Evolutionary conservation across 73 alveolate genomes (phyloP).

Genomic region (Paramecium sexaurelia): DNA sequence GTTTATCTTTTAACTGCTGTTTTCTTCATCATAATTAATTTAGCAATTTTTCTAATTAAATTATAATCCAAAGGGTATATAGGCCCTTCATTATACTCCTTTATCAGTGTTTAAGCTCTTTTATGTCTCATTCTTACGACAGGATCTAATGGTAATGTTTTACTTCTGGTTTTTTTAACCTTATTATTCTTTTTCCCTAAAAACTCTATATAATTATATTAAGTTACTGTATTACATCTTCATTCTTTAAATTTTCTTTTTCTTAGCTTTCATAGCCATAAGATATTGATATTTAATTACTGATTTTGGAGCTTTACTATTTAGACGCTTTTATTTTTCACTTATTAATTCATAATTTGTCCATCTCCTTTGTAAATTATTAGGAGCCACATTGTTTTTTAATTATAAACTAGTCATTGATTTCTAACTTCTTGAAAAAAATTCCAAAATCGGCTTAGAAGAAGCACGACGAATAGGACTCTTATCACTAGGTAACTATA

Average conservation of each 20-base stretch:
- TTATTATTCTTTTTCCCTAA: conserved; percentile 8
- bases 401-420: not conserved
- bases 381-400: not conserved
- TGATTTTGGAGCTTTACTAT: conserved; percentile 3
- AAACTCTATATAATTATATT: not conserved
- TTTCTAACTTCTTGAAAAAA: not conserved
- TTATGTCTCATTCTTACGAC: not conserved
- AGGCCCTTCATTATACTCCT: not conserved
- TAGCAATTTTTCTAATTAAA: not conserved
- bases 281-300: not conserved
- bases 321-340: not conserved
- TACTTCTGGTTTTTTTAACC: conserved; percentile 8
- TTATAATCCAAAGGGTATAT: not conserved
- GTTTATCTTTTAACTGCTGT: not conserved
- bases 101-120: not conserved
- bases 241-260: not conserved
- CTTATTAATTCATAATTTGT: not conserved
- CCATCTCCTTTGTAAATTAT: not conserved
- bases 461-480: not conserved
- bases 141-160: not conserved
- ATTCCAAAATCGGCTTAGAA: not conserved
- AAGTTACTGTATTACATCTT: conserved; percentile 12
- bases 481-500: not conserved
- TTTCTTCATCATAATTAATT: not conserved
- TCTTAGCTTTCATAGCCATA: not conserved